Percentiles rank a stretch among this genome's conserved stretches.
Evolutionary conservation across 202 grass and related monocot species (phyloP).

Genomic region (Sporobolus alterniflorus): DNA sequence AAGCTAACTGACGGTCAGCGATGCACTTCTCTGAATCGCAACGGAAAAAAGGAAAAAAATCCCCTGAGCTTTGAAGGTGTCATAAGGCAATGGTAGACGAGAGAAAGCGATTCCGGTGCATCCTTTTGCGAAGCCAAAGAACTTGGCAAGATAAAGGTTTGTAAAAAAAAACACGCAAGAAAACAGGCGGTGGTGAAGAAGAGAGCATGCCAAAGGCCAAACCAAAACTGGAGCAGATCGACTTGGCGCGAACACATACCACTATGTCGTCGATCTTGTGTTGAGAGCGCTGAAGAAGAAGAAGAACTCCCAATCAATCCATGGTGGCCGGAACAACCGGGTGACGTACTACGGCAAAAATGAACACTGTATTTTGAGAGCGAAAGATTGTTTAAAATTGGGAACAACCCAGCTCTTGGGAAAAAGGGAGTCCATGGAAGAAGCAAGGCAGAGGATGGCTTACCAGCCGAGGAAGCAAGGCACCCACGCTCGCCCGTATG

Average conservation of each 20-base stretch:
- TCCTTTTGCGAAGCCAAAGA: not conserved
- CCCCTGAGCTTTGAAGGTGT: no score
- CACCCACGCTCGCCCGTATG: not conserved
- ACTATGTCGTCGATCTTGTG: not conserved
- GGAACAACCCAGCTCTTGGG: not conserved
- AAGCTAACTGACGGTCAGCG: no score
- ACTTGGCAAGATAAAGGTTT: not conserved
- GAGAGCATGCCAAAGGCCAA: not conserved
- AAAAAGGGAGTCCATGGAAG: not conserved
- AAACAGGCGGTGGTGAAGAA: not conserved
- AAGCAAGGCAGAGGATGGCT: not conserved
- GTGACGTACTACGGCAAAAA: not conserved
- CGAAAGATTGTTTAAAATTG: not conserved
- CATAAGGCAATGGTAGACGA: not conserved
- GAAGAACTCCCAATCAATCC: not conserved
- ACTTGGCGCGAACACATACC: not conserved
- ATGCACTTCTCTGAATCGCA: no score
- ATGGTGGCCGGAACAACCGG: not conserved
- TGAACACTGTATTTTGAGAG: no score
- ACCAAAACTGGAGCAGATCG: not conserved
- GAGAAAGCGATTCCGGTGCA: not conserved
- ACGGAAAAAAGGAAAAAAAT: not conserved
- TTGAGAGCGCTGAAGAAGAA: not conserved
- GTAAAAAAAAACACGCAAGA: not conserved
- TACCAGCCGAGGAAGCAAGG: slow-evolving; percentile 1